Evolutionary conservation across 2,329 filamentous ascomycete species (phyloP).

Genomic region (Microdochium nivale): DNA sequence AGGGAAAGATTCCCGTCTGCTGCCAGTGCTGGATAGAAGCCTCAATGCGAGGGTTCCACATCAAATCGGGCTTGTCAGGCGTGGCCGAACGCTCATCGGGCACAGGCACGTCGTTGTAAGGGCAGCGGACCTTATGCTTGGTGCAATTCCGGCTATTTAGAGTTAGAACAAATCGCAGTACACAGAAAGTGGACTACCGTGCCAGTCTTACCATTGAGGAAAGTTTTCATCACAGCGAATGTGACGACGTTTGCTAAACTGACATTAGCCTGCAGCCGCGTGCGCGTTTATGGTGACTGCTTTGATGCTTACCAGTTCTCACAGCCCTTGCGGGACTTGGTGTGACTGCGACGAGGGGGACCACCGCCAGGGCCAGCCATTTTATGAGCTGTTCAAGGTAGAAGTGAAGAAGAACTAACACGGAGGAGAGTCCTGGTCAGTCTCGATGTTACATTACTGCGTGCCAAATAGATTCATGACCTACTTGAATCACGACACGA

Average conservation of each 20-base stretch:
- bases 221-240: slow-evolving; percentile 97
- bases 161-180: slow-evolving; percentile 3
- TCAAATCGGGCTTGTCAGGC: slow-evolving; percentile 59
- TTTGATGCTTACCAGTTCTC: slow-evolving; percentile 66
- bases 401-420: slow-evolving; percentile 26
- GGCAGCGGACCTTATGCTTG: slow-evolving; percentile 96
- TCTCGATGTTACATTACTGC: background rate
- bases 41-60: slow-evolving; percentile 84
- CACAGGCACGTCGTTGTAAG: slow-evolving; percentile 83
- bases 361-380: slow-evolving; percentile 96
- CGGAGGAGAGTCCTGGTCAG: slow-evolving; percentile 15
- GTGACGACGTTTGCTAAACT: slow-evolving; percentile 71
- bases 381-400: slow-evolving; percentile 25
- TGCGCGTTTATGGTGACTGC: background rate
- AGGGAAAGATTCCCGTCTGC: slow-evolving; percentile 75
- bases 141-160: slow-evolving; percentile 81
- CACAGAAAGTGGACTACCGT: slow-evolving; percentile 11
- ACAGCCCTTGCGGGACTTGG: slow-evolving; percentile 97
- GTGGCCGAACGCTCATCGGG: slow-evolving; percentile 54
- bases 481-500: slow-evolving; percentile 19
- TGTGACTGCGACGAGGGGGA: slow-evolving; percentile 83
- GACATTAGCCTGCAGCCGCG: slow-evolving; percentile 5
- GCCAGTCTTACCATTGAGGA: slow-evolving; percentile 73
- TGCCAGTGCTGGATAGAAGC: slow-evolving; percentile 75
- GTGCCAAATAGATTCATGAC: slow-evolving; percentile 2